These are phyloP conservation scores for Tylopilus sp. DNA, from an alignment of 768 basidiomycete genomes.

Conservation along the genomic window DNA sequence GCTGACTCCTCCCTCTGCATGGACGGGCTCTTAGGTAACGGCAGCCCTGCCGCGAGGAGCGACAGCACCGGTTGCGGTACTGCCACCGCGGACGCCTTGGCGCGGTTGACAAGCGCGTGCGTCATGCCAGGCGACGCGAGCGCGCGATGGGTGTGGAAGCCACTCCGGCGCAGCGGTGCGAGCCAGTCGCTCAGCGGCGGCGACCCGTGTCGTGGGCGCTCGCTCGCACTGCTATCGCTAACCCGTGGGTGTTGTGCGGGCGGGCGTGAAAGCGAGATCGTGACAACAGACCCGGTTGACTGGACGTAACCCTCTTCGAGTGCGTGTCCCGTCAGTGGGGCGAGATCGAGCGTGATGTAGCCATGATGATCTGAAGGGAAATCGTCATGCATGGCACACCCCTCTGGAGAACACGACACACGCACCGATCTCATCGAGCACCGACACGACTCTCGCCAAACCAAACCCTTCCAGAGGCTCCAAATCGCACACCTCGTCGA, in stretches of 20 bases:
- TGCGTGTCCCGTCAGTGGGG: conserved; percentile 42
- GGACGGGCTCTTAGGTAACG: conserved; percentile 74
- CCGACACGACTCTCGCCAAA: conserved; percentile 45
- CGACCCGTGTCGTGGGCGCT: not conserved
- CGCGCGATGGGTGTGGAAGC: conserved; percentile 43
- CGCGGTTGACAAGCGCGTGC: conserved; percentile 24
- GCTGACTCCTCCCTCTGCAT: conserved; percentile 43
- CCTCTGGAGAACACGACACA: not conserved
- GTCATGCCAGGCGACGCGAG: conserved; percentile 34
- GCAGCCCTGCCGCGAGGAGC: conserved; percentile 44
- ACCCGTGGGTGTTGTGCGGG: not conserved
- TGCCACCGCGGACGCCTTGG: conserved; percentile 26
- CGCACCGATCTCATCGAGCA: conserved; percentile 35
- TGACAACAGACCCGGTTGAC: conserved; percentile 30
- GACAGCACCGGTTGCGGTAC: conserved; percentile 35
- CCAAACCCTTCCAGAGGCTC: conserved; percentile 45
- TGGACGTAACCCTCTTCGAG: conserved; percentile 37
- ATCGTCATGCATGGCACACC: too few species aligned
- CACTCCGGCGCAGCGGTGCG: conserved; percentile 50
- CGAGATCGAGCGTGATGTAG: conserved; percentile 46
- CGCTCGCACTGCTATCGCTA: not conserved
- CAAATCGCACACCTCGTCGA: conserved; percentile 35
- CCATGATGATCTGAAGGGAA: conserved; percentile 23
- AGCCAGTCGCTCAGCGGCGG: conserved; percentile 36
- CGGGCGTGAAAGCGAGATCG: conserved; percentile 37